These are phyloP conservation scores for Boletus tomentosulus DNA, from an alignment of 768 basidiomycete species.

Conservation along the genomic window DNA sequence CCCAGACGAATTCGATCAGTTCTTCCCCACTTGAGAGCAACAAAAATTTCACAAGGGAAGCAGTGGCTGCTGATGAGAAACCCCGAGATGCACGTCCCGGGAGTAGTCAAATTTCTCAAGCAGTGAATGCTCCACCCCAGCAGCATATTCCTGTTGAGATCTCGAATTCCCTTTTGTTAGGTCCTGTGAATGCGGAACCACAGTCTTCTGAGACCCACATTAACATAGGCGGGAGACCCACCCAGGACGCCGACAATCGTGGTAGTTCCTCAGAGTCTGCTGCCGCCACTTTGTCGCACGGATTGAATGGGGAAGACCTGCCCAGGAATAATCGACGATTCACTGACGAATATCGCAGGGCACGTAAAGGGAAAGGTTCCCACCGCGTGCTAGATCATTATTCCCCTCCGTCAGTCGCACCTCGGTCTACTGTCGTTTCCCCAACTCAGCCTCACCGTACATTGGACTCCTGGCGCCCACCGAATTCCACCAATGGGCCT, in stretches of 20 bases:
- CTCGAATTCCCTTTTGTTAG: conserved; percentile 7
- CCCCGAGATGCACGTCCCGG: background rate
- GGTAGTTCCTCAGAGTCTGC: conserved; percentile 9
- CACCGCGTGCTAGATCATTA: conserved; percentile 8
- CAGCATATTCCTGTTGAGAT: conserved; percentile 2
- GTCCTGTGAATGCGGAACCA: conserved; percentile 8
- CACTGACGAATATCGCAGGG: conserved; percentile 8
- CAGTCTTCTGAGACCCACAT: background rate
- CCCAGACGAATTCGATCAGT: background rate
- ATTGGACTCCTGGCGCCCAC: conserved; percentile 7
- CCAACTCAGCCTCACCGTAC: conserved; percentile 2
- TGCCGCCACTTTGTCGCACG: conserved; percentile 1
- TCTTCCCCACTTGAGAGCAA: background rate
- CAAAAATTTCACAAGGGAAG: background rate
- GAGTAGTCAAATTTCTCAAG: conserved; percentile 4
- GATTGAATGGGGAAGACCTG: conserved; percentile 7
- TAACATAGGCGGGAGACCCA: background rate
- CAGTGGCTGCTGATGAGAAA: background rate
- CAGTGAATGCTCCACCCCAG: conserved; percentile 8
- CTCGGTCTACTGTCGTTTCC: conserved; percentile 3
- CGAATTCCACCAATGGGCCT: conserved; percentile 1
- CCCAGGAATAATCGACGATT: conserved; percentile 5
- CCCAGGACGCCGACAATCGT: background rate
- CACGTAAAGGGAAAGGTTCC: background rate
- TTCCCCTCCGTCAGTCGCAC: conserved; percentile 5